Conservation (phyloP, 768 basidiomycete species). For the Gyrodon lividus region DNA sequence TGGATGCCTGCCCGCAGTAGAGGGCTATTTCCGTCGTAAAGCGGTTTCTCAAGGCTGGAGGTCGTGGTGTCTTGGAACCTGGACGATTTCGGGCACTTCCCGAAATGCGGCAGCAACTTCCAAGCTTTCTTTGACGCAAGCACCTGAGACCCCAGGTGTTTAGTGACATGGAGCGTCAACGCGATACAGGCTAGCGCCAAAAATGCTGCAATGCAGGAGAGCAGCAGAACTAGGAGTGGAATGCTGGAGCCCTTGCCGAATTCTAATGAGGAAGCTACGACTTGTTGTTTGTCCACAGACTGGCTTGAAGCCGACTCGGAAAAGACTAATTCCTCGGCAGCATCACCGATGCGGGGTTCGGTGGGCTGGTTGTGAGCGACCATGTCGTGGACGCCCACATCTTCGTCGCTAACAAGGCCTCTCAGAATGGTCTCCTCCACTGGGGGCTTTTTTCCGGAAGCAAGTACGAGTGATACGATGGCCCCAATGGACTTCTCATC, state of each 20-base stretch:
- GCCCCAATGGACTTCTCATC: conserved; percentile 28
- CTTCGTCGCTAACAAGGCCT: conserved; percentile 18
- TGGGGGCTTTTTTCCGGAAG: conserved; percentile 4
- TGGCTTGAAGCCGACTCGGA: neutral
- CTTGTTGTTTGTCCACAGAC: neutral
- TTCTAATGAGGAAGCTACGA: neutral
- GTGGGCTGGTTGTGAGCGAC: neutral
- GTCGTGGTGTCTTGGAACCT: neutral
- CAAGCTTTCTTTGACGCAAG: conserved; percentile 24
- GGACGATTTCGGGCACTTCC: conserved; percentile 1
- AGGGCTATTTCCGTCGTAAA: neutral
- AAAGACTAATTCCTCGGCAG: neutral
- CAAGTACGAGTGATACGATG: conserved; percentile 27
- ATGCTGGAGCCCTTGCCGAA: neutral
- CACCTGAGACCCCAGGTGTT: conserved; percentile 15
- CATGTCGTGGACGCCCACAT: conserved; percentile 22
- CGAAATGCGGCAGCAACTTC: conserved; percentile 20
- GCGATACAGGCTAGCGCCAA: conserved; percentile 22
- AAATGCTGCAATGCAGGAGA: conserved; percentile 27
- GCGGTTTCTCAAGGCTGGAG: neutral
- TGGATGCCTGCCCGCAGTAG: conserved; percentile 1
- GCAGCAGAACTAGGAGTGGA: conserved; percentile 18
- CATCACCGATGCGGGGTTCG: neutral
- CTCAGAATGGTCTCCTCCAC: conserved; percentile 28
- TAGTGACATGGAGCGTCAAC: conserved; percentile 22